Conservation (phyloP, 352 stramenopile species). For the Globisporangium nunn region DNA sequence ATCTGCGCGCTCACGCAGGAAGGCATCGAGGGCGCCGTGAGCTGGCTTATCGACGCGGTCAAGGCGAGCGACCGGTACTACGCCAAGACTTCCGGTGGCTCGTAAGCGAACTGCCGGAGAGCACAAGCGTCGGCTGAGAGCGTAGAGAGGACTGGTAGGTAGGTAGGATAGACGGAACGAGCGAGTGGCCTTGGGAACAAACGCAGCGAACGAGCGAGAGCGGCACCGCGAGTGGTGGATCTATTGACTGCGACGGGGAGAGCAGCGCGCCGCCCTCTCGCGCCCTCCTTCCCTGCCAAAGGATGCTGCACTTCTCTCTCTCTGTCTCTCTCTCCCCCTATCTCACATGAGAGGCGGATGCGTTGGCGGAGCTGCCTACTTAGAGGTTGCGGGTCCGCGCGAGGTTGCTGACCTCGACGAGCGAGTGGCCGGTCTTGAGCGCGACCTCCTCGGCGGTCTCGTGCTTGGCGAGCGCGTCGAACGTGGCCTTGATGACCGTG, state of each 20-base stretch:
- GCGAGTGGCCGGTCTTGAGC: slow-evolving; percentile 87
- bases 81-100: slow-evolving; percentile 22
- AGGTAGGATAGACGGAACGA: too few species aligned
- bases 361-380: slow-evolving; percentile 18
- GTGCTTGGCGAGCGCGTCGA: slow-evolving; percentile 92
- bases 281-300: too few species aligned
- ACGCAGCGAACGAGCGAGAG: too few species aligned
- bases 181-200: too few species aligned
- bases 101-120: background rate
- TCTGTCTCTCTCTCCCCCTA: too few species aligned
- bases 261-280: too few species aligned
- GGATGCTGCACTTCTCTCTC: too few species aligned
- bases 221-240: too few species aligned
- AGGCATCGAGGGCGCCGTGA: slow-evolving; percentile 61
- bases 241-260: too few species aligned
- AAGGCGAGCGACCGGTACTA: slow-evolving; percentile 67
- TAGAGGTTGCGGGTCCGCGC: slow-evolving; percentile 53
- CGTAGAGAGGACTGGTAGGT: too few species aligned
- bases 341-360: too few species aligned
- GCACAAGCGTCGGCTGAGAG: too few species aligned
- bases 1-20: slow-evolving; percentile 66
- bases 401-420: slow-evolving; percentile 75
- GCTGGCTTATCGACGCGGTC: slow-evolving; percentile 68
- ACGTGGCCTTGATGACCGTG: slow-evolving; percentile 93
- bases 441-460: slow-evolving; percentile 92